Conservation (phyloP, 1,139 yeast genomes). For the Pichiaceae sp. region DNA sequence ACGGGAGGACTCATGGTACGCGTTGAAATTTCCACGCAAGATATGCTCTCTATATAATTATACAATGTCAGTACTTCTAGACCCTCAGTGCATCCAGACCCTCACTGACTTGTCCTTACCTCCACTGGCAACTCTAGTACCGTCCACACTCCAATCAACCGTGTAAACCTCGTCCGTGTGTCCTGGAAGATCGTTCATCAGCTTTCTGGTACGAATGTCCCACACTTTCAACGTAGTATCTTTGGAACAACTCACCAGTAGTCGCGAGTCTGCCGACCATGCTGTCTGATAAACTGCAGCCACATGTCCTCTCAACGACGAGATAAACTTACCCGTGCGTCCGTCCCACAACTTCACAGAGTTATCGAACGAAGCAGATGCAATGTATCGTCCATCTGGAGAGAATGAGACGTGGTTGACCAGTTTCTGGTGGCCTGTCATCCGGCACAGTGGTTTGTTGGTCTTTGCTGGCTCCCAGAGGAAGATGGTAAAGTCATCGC, state of each 20-base stretch:
- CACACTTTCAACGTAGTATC: slow-evolving; percentile 96
- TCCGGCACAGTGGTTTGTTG: slow-evolving; percentile 76
- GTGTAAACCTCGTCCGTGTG: slow-evolving; percentile 94
- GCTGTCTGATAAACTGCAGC: slow-evolving; percentile 98
- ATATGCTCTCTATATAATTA: not conserved
- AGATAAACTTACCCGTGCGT: slow-evolving; percentile 76
- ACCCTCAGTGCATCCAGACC: slow-evolving; percentile 73
- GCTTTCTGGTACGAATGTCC: slow-evolving; percentile 83
- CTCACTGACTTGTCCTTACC: slow-evolving; percentile 94
- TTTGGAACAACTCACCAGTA: slow-evolving; percentile 87
- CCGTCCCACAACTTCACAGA: slow-evolving; percentile 97
- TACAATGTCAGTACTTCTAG: too few species aligned
- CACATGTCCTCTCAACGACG: slow-evolving; percentile 93
- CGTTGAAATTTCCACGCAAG: not conserved
- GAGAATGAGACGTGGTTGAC: slow-evolving; percentile 95
- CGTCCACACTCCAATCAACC: slow-evolving; percentile 98
- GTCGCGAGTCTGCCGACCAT: slow-evolving; percentile 93
- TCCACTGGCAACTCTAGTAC: slow-evolving; percentile 86
- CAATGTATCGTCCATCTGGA: slow-evolving; percentile 89
- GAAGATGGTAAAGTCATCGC: slow-evolving; percentile 97
- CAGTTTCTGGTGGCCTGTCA: slow-evolving; percentile 96
- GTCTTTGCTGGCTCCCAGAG: slow-evolving; percentile 87
- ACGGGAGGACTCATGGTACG: slow-evolving; percentile 27
- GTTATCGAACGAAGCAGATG: slow-evolving; percentile 92
- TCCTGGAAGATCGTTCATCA: slow-evolving; percentile 88